Base-by-base conservation (phyloP, 2,329 filamentous ascomycete species). In the Macrophomina tecta region DNA sequence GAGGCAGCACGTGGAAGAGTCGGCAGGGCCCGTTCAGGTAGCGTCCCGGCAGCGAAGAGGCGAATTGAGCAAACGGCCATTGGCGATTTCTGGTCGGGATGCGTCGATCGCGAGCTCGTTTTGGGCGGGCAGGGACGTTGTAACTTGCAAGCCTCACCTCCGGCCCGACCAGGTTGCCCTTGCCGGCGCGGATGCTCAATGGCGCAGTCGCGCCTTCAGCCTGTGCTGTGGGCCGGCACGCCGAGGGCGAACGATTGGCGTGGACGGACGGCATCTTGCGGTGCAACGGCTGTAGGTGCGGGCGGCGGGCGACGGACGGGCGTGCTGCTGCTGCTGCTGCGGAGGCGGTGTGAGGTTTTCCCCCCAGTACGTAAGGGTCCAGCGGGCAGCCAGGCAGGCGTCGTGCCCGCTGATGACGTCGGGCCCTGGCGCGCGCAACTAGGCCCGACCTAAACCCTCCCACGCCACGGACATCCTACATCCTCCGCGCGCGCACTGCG, bases 1-100 rank as follows among this genome's bases (percentile, higher is more conserved):
- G 28, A 38, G 40, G 16, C 16, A 49, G 38, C 56, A 61, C 56
- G 56, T 61, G 56, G 56, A 30, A 60, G 30, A 34, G 53, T 14
- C 53, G 53, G 53, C 36, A 18, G 8, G 34, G 28, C 55, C 38
- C 55, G 36, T 32, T n/a, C 23, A 9, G 55, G 55, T 23, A 45
- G 34, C 4, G 11, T 16, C 9, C 38, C 11, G 53, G 11, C 7
- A 9, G 32, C 12, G 34, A 11, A 34, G 46, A 7, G 49, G 52
- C 52, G 34, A 55, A 55, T 6, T 40, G 11, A 23, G 45, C 45
- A 48, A n/a, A 61, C 18, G 42, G 42, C 28, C n/a, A 49, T 49
- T 60, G 55, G 55, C 51, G 51, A 42, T 12, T 1, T 4, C 7
- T 23, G 53, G 40, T 14, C 4, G 42, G 30, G 16, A 45, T 49